These are phyloP conservation scores for Lipomyces starkeyi DNA, from an alignment of 805 yeast genomes.

Conservation along the genomic window DNA sequence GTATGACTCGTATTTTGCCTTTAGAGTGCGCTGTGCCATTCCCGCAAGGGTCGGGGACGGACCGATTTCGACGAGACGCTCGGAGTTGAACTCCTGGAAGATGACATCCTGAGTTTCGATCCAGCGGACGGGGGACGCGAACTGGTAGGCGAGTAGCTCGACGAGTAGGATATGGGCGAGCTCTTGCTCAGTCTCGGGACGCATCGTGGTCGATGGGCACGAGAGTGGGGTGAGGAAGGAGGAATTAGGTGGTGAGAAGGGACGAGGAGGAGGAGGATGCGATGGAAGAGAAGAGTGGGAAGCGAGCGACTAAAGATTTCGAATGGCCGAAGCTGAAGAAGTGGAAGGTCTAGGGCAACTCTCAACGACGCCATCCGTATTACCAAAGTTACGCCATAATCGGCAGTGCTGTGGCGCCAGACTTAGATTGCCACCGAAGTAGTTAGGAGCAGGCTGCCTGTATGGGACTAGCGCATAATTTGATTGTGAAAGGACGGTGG, in stretches of 20 bases:
- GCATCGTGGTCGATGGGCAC: constrained; percentile 52
- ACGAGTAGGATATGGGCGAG: constrained; percentile 92
- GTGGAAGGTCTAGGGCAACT: neutral
- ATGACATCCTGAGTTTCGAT: constrained; percentile 99
- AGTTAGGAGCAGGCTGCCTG: neutral
- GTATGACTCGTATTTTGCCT: constrained; percentile 94
- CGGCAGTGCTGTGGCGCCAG: neutral
- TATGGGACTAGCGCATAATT: neutral
- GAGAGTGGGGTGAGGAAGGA: constrained; percentile 1
- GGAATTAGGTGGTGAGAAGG: constrained; percentile 6
- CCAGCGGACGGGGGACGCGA: constrained; percentile 99
- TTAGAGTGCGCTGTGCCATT: constrained; percentile 96
- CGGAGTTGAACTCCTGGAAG: constrained; percentile 90
- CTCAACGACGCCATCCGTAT: neutral
- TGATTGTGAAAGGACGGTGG: neutral
- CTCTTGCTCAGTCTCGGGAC: constrained; percentile 97
- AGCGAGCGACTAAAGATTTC: constrained; percentile 2
- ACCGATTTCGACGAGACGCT: constrained; percentile 97
- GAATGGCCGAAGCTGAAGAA: neutral
- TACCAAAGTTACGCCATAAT: no score
- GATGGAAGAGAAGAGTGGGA: constrained; percentile 4
- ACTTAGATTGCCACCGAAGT: neutral
- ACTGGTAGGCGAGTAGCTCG: constrained; percentile 96
- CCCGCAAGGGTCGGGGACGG: constrained; percentile 99
- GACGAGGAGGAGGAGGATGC: constrained; percentile 9